Evolutionary conservation across 768 basidiomycete genomes (phyloP), one percentile per base, ranked within the genome.

Genomic region (Kwoniella botswanensis): DNA sequence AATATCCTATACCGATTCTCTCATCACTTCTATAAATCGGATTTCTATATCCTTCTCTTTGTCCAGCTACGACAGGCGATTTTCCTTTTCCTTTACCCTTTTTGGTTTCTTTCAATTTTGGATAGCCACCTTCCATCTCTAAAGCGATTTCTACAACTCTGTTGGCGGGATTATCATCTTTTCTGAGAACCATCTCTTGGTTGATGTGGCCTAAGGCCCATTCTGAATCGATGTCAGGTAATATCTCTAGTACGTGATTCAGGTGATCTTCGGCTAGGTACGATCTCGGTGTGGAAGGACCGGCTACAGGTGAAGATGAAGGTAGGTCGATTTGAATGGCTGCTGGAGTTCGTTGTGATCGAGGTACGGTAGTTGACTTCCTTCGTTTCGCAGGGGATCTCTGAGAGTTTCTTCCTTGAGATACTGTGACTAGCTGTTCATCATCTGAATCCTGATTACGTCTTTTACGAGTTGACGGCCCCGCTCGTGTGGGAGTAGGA

Each of bases 21-120:
- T 63, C 70, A 76, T n/a, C 76, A 79, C 52, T 72, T 67, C 71
- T 63, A 53, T 26, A 67, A 12, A 9, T 66, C 11, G 29, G 18
- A 41, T 60, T 63, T 42, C 52, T 52, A 46, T 76, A 82, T 43
- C 73, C 68, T 26, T 71, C 35, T 53, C 15, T 44, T 71, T 21
- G 41, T 18, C 70, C 67, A 5, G 63, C 57, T 9, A 59, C 71
- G 10, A 57, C 71, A 21, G 64, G 41, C 3, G 21, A 84, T 6
- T 55, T 77, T 18, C 84, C 87, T 17, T 79, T 79, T 6, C 76
- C 79, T 80, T 87, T 88, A 7, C 85, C 84, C 74, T 88, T 88
- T 9, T 75, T 83, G 26, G 54, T 55, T 12, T 46, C 43, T 26
- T 46, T 63, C 3, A 67, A 26, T 13, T 58, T 71, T 0, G 77